phyloP scores from a whole-genome alignment of 2,329 filamentous ascomycete species.

The Sclerotinia borealis region DNA sequence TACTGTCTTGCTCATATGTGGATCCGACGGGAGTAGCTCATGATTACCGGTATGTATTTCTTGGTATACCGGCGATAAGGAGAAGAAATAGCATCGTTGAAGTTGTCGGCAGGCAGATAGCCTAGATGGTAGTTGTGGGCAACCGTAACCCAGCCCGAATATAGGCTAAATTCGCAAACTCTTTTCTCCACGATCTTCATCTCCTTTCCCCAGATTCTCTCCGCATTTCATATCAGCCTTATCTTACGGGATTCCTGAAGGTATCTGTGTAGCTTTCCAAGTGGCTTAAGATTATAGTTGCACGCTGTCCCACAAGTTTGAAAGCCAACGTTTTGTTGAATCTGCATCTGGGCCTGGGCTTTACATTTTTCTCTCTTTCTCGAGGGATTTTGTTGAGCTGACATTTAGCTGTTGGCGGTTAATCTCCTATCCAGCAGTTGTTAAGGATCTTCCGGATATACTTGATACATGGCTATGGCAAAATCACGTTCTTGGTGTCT shows the following conservation, averaged over 20 bases:
- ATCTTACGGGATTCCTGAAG: background rate
- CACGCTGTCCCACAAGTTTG: background rate
- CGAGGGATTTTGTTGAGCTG: background rate
- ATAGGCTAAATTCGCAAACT: slow-evolving; percentile 1
- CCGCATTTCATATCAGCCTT: background rate
- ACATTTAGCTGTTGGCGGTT: background rate
- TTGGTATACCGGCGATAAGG: background rate
- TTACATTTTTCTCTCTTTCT: background rate
- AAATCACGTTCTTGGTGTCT: background rate
- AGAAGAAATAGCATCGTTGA: background rate
- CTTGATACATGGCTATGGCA: background rate
- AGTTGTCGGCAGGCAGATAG: background rate
- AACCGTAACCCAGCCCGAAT: background rate
- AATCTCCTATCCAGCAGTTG: background rate
- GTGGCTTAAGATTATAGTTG: background rate
- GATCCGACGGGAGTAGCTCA: background rate
- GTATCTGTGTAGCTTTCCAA: background rate
- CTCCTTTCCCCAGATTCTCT: slow-evolving; percentile 7
- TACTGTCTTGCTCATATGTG: background rate
- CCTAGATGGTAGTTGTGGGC: background rate
- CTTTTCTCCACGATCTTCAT: background rate
- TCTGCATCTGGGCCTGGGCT: background rate
- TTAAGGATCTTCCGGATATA: background rate
- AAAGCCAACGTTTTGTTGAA: background rate
- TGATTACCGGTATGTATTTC: background rate